Evolutionary conservation across 2,329 filamentous ascomycete genomes (phyloP), one percentile per base, ranked within the genome.

Genomic region (Cytospora schulzeri): DNA sequence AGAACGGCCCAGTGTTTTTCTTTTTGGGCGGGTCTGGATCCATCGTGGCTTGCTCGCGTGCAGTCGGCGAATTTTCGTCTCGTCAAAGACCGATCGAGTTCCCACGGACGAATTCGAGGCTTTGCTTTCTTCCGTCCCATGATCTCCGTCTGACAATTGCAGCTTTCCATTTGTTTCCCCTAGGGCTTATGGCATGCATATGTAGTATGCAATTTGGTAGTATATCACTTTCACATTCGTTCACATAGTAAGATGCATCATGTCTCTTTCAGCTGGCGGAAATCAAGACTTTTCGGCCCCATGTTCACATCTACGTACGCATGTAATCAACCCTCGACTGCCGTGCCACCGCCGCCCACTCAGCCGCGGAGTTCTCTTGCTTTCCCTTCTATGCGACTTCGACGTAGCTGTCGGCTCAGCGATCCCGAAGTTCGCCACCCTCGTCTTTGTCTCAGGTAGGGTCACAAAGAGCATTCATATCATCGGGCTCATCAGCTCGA

Each of bases 111-210:
- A 48, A 2, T 48, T 6, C 15, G 17, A 14, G 35, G 17, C 12
- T 17, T 17, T 38, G 35, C 35, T 17, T 38, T 17, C 38, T n/a
- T 11, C 3, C 8, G 15, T 7, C 38, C 17, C 4, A 17, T 2
- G 6, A 41, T 19, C 38, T 41, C 38, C 33, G 38, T n/a, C 38
- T 41, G 38, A 31, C 58, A 35, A 38, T 28, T 24, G 51, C 35
- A 55, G 35, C 8, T 11, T 33, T 19, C 1, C 3, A 33, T 9
- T 17, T 1, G 26, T 4, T 17, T 45, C 59, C 51, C 24, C 35
- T n/a, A 55, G 59, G 52, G 53, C 59, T 55, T 61, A 52, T 51
- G 59, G 59, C 38, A 19, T 19, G 15, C 38, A 41, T 41, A 14
- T 11, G 4, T 38, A 33, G 31, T 33, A 11, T n/a, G n/a, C 29